Conservation (phyloP, 1,284 basidiomycete species). For the Ceratobasidium sp. region DNA sequence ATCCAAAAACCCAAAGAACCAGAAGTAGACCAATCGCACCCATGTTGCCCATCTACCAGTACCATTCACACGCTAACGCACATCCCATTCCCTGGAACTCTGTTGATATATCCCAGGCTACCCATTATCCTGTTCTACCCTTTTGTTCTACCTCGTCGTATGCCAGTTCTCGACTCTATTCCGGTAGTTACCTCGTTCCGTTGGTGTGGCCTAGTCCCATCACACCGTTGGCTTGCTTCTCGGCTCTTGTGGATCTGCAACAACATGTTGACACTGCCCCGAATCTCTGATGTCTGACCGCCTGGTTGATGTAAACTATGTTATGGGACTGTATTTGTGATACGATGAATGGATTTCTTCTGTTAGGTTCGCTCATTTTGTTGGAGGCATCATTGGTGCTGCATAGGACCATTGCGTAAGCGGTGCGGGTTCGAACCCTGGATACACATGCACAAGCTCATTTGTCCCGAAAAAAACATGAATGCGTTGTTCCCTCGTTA, state of each 20-base stretch:
- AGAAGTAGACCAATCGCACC: conserved; percentile 15
- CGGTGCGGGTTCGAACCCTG: background rate
- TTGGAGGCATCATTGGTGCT: too few species aligned
- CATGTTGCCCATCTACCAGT: background rate
- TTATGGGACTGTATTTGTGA: conserved; percentile 27
- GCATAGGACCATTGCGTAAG: background rate
- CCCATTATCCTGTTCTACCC: conserved; percentile 6
- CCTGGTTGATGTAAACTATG: conserved; percentile 24
- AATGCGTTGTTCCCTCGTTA: too few species aligned
- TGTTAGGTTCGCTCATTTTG: background rate
- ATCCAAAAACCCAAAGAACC: conserved; percentile 50
- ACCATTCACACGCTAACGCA: background rate
- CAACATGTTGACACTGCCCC: background rate
- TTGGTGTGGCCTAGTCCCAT: background rate
- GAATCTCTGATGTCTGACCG: background rate
- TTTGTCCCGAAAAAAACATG: too few species aligned
- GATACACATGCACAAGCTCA: background rate
- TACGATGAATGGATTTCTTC: conserved; percentile 11
- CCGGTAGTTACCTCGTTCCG: background rate
- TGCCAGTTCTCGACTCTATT: conserved; percentile 23
- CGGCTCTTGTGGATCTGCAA: background rate
- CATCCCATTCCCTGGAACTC: conserved; percentile 11
- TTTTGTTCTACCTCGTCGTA: conserved; percentile 11
- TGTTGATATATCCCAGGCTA: conserved; percentile 17
- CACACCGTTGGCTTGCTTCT: background rate